Evolutionary conservation across 1,139 yeast genomes (phyloP).

Genomic region (Candida tunisiensis): DNA sequence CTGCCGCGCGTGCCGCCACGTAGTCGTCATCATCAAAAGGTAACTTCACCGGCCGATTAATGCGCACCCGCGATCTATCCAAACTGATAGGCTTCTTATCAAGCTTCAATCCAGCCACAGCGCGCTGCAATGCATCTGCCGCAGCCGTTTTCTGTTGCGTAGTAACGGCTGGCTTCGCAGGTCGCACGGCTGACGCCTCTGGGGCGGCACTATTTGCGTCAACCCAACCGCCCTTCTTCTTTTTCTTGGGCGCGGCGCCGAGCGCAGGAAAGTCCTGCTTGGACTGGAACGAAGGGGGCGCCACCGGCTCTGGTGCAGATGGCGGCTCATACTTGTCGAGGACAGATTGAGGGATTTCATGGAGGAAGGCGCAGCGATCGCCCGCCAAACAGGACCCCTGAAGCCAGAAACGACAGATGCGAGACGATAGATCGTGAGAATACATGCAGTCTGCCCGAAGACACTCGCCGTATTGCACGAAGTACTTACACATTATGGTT

Average conservation of each 20-base stretch:
- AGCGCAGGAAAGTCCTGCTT: constrained; percentile 1
- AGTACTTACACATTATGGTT: constrained; percentile 21
- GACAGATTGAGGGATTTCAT: constrained; percentile 17
- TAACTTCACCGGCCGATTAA: too few relatives aligned
- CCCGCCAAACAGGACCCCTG: constrained; percentile 26
- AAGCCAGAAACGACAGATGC: constrained; percentile 28
- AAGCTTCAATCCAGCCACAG: too few relatives aligned
- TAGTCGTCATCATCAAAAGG: constrained; percentile 13
- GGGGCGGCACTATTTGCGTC: too few relatives aligned
- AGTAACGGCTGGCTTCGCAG: too few relatives aligned
- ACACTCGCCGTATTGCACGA: constrained; percentile 23
- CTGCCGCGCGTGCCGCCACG: constrained; percentile 11
- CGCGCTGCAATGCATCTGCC: too few relatives aligned
- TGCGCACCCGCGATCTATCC: too few relatives aligned
- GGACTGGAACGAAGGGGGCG: constrained; percentile 1
- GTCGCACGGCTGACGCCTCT: too few relatives aligned
- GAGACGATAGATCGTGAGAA: constrained; percentile 23
- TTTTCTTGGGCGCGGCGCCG: constrained; percentile 1
- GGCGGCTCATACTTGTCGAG: constrained; percentile 5
- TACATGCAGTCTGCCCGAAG: constrained; percentile 26
- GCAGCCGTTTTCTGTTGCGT: too few relatives aligned
- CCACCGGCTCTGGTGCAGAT: constrained; percentile 1
- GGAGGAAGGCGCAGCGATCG: constrained; percentile 22
- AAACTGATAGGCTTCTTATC: too few relatives aligned
- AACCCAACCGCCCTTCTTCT: background rate